These are phyloP conservation scores for Sphaceloma murrayae DNA, from an alignment of 2,329 filamentous ascomycete genomes.

Conservation along the genomic window DNA sequence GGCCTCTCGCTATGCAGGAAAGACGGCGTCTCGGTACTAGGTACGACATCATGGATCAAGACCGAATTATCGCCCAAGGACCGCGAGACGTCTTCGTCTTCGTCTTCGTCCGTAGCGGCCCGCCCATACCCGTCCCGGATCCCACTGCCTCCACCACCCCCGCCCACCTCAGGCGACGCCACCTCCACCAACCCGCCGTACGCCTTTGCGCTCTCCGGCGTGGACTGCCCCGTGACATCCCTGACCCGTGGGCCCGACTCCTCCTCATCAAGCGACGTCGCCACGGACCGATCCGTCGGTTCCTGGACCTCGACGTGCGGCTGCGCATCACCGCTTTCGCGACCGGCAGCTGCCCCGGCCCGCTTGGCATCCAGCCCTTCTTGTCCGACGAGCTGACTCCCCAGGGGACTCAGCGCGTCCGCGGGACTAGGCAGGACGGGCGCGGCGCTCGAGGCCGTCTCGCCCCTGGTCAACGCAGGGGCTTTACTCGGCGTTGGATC, in stretches of 20 bases:
- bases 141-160: neutral
- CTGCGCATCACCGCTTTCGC: neutral
- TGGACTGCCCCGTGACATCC: conserved; percentile 5
- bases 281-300: conserved; percentile 1
- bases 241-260: neutral
- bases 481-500: neutral
- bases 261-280: neutral
- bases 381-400: neutral
- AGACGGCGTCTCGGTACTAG: too few relatives aligned
- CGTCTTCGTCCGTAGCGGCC: neutral
- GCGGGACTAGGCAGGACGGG: neutral
- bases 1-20: too few relatives aligned
- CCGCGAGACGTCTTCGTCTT: too few relatives aligned
- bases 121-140: neutral
- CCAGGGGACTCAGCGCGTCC: conserved; percentile 1
- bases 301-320: conserved; percentile 7
- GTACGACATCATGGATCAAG: too few relatives aligned
- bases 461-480: neutral
- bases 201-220: neutral
- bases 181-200: conserved; percentile 3
- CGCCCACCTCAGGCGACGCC: neutral
- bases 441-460: neutral
- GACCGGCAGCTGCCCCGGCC: neutral
- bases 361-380: neutral
- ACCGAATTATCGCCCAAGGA: too few relatives aligned